A percentile compares a stretch with the other conserved stretches of the same genome.
These are phyloP conservation scores for Flaveria robusta DNA, from an alignment of 129 eudicot species.

Conservation along the genomic window DNA sequence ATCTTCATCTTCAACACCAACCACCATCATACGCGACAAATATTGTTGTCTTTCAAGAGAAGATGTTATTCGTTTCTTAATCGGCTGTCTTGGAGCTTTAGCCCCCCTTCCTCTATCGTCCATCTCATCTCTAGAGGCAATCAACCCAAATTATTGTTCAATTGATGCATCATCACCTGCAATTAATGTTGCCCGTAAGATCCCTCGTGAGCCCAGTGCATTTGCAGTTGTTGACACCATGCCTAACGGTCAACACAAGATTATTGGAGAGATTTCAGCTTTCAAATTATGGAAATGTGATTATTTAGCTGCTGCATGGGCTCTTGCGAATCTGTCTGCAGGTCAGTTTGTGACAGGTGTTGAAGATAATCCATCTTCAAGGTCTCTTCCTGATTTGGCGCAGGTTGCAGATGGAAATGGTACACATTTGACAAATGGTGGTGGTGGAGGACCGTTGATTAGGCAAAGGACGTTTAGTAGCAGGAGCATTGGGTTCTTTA, in stretches of 20 bases:
- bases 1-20: slow-evolving; percentile 55
- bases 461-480: slow-evolving; percentile 75
- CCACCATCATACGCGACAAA: slow-evolving; percentile 52
- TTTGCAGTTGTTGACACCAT: slow-evolving; percentile 82
- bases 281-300: slow-evolving; percentile 93
- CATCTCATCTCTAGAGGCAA: slow-evolving; percentile 69
- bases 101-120: slow-evolving; percentile 93
- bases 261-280: slow-evolving; percentile 88
- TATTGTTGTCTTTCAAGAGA: slow-evolving; percentile 90
- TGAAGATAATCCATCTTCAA: slow-evolving; percentile 62
- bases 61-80: slow-evolving; percentile 83
- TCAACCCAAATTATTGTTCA: slow-evolving; percentile 64
- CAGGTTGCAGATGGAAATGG: slow-evolving; percentile 34
- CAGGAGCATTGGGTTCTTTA: slow-evolving; percentile 72
- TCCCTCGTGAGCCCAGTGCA: slow-evolving; percentile 80
- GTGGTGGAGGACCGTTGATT: slow-evolving; percentile 36
- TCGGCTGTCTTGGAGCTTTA: slow-evolving; percentile 91
- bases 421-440: slow-evolving; percentile 31
- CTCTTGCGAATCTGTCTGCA: slow-evolving; percentile 81
- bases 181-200: slow-evolving; percentile 51
- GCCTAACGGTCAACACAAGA: slow-evolving; percentile 63
- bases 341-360: slow-evolving; percentile 93
- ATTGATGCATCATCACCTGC: slow-evolving; percentile 75
- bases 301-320: slow-evolving; percentile 91
- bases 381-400: slow-evolving; percentile 49